Percentiles rank a stretch among this genome's conserved stretches.
Conservation (phyloP, 768 basidiomycete genomes). For the Russula lepida region DNA sequence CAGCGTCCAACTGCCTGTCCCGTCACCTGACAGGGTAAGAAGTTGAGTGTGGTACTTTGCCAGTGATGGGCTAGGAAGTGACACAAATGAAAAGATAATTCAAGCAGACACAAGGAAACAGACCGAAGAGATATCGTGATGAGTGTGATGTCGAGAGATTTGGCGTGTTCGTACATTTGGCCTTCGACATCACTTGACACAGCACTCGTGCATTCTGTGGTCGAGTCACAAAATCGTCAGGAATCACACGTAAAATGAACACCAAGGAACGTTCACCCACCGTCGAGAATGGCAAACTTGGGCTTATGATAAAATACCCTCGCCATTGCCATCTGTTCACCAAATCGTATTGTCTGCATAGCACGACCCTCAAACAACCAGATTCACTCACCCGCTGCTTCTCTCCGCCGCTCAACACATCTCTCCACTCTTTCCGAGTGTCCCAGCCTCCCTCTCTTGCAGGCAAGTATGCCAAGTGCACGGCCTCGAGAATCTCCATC, state of each 20-base stretch:
- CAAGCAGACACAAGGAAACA: conserved; percentile 21
- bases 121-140: conserved; percentile 88
- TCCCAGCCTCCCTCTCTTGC: conserved; percentile 84
- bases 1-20: conserved; percentile 62
- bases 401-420: conserved; percentile 93
- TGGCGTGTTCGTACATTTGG: conserved; percentile 89
- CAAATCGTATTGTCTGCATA: conserved; percentile 10
- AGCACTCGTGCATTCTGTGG: conserved; percentile 83
- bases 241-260: neutral
- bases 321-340: conserved; percentile 73
- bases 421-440: conserved; percentile 91
- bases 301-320: conserved; percentile 87
- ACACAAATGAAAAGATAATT: neutral
- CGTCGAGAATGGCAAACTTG: conserved; percentile 77
- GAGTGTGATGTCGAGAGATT: conserved; percentile 80
- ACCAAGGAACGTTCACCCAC: conserved; percentile 34
- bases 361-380: neutral
- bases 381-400: conserved; percentile 66
- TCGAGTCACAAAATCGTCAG: conserved; percentile 11
- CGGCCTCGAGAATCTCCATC: conserved; percentile 68
- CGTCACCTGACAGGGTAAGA: conserved; percentile 69
- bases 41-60: conserved; percentile 86
- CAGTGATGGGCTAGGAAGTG: conserved; percentile 58
- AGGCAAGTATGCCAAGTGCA: conserved; percentile 78
- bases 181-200: conserved; percentile 96